Base-by-base conservation (phyloP, 306 rosid genomes). In the Cercis canadensis region DNA sequence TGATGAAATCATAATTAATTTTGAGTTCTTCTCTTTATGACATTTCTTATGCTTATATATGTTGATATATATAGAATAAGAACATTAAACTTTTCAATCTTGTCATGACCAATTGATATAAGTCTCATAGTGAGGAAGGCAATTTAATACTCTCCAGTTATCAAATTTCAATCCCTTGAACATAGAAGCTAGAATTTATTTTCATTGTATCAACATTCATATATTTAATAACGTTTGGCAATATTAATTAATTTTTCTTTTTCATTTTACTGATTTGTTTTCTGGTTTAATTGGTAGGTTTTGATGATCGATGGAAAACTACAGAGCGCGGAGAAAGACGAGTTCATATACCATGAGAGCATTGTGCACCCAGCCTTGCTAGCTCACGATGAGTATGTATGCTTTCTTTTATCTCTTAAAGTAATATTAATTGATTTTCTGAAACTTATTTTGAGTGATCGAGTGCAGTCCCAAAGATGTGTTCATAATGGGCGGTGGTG, bases 401-500 rank as follows among this genome's bases (percentile, higher is more conserved):
- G n/a, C n/a, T n/a, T n/a, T n/a, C n/a, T n/a, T n/a, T n/a, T n/a
- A n/a, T n/a, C n/a, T n/a, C n/a, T n/a, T n/a, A n/a, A n/a, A n/a
- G n/a, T n/a, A n/a, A n/a, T n/a, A n/a, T n/a, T n/a, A 24, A 24
- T 24, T 24, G 29, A 24, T 24, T 24, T 24, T 24, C 29, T 24
- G 29, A 24, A 32, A 44, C 54, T 70, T 5, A 13, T 12, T 68
- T 54, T 43, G 49, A 43, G 5, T 8, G 11, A 43, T 43, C 1
- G 11, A 43, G 4, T 10, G 12, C 43, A 89, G 89, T 59, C 89
- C 96, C 43, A 80, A 63, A 54, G 72, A 51, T 53, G 75, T 82
- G 18, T 89, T 86, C 40, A 86, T 89, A 62, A 86, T 86, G 92
- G 96, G 92, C 73, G 96, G 96, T 43, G 92, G 92, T 49, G 86